Percentiles rank a stretch among this genome's conserved stretches.
phyloP scores from a whole-genome alignment of 148 eudicot species.

The Vaccinium macrocarpon region DNA sequence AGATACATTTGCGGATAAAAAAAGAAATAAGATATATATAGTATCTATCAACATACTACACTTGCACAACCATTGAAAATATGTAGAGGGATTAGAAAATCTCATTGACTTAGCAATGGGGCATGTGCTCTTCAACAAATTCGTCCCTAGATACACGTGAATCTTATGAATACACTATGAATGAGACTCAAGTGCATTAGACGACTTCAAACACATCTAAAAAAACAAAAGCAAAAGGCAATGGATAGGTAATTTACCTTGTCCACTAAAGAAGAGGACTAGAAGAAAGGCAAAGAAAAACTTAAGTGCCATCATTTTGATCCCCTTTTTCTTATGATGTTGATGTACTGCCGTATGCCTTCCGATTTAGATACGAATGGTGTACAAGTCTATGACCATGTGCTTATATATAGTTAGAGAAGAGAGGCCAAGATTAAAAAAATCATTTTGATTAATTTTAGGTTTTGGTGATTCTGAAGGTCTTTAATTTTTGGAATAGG shows the following conservation, averaged over 20 bases:
- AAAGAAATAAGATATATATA: too few species aligned
- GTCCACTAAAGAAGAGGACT: neutral
- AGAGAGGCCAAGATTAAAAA: neutral
- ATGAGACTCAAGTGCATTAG: neutral
- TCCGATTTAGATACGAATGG: neutral
- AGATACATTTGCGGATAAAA: neutral
- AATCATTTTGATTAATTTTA: neutral
- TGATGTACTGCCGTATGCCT: neutral
- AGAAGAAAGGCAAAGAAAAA: neutral
- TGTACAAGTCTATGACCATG: neutral
- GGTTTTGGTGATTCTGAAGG: neutral
- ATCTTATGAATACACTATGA: neutral
- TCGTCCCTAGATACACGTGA: neutral
- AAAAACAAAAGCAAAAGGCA: neutral
- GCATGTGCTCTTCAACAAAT: neutral
- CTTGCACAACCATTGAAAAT: too few species aligned
- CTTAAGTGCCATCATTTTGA: neutral
- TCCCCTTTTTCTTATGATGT: neutral
- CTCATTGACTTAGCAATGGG: too few species aligned
- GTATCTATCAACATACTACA: too few species aligned
- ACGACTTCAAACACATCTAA: neutral
- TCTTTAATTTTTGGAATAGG: neutral
- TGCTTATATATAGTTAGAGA: neutral
- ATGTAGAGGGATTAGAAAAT: too few species aligned
- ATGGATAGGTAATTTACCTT: neutral